Percentiles rank a stretch among this genome's conserved stretches.
These are phyloP conservation scores for Nannochloropsis salina DNA, from an alignment of 108 stramenopile species.

Conservation along the genomic window DNA sequence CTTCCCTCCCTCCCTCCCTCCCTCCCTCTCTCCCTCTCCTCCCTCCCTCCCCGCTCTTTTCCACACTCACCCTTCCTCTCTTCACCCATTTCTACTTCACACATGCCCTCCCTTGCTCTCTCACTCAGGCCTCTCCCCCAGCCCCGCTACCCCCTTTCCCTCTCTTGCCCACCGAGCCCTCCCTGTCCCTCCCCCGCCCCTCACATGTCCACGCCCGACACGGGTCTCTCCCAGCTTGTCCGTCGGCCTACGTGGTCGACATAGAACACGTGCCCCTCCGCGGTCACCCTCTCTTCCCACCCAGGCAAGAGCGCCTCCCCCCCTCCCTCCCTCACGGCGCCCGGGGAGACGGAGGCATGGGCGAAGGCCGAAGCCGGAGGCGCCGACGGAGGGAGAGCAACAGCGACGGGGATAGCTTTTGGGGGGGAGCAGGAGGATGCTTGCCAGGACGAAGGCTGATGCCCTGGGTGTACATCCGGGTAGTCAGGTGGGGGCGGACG, in stretches of 20 bases:
- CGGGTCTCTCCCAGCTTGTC: constrained; percentile 29
- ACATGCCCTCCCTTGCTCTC: too few relatives aligned
- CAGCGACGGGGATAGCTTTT: neutral
- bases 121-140: too few relatives aligned
- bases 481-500: neutral
- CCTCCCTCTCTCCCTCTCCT: too few relatives aligned
- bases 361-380: neutral
- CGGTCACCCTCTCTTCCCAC: constrained; percentile 36
- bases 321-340: neutral
- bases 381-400: neutral
- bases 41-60: too few relatives aligned
- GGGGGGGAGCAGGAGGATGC: neutral
- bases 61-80: too few relatives aligned
- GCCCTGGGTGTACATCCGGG: too few relatives aligned
- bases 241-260: constrained; percentile 25
- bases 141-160: too few relatives aligned
- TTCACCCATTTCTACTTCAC: too few relatives aligned
- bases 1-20: too few relatives aligned
- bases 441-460: neutral
- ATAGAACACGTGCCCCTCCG: constrained; percentile 30
- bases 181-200: neutral
- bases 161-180: too few relatives aligned
- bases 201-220: neutral
- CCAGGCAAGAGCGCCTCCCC: neutral
- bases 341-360: constrained; percentile 23